Conservation (phyloP, 805 yeast species). For the Scheffersomyces ergatensis region DNA sequence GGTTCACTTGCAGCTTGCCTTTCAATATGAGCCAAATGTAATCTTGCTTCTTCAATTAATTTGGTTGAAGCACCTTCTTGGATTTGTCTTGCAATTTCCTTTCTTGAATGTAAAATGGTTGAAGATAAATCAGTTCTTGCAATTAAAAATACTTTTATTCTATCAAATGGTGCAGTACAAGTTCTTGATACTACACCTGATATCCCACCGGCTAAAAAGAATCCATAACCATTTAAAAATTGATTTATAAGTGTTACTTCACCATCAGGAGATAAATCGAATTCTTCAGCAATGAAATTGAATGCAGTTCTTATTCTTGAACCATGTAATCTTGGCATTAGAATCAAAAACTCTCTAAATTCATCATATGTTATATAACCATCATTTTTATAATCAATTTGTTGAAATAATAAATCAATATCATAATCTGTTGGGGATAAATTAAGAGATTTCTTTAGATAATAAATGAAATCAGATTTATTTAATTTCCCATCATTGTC, state of each 20-base stretch:
- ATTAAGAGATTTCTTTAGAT: constrained; percentile 54
- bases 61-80: constrained; percentile 34
- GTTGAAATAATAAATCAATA: constrained; percentile 54
- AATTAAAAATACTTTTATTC: constrained; percentile 89
- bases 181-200: constrained; percentile 96
- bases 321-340: constrained; percentile 79
- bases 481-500: constrained; percentile 73
- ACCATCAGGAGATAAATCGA: constrained; percentile 84
- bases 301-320: constrained; percentile 81
- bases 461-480: constrained; percentile 62
- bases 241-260: constrained; percentile 84
- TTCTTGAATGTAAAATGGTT: constrained; percentile 59
- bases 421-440: constrained; percentile 50
- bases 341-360: constrained; percentile 76
- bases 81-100: constrained; percentile 35
- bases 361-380: constrained; percentile 81
- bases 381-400: constrained; percentile 52
- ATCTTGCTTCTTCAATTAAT: constrained; percentile 32
- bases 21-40: constrained; percentile 21
- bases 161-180: constrained; percentile 94
- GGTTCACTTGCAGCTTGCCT: constrained; percentile 25
- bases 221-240: constrained; percentile 80
- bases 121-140: constrained; percentile 84
- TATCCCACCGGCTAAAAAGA: constrained; percentile 89
- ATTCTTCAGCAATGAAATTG: constrained; percentile 72